These are phyloP conservation scores for Yamadazyma dushanensis DNA, from an alignment of 1,139 yeast genomes.

Conservation along the genomic window DNA sequence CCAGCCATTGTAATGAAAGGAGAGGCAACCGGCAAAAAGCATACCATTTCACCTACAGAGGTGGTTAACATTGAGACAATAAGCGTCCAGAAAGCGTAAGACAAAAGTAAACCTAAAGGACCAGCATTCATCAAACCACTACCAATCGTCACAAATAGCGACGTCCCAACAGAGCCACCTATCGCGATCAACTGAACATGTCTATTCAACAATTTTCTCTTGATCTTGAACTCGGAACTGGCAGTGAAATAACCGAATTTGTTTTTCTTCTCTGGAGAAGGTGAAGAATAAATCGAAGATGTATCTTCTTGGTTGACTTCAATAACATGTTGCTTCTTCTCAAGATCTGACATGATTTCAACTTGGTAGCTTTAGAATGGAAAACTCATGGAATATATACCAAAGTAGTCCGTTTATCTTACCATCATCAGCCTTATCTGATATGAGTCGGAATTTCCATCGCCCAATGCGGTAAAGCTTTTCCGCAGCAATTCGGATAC, in stretches of 20 bases:
- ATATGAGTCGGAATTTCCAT: no score
- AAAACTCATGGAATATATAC: no score
- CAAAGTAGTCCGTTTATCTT: no score
- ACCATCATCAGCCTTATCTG: no score
- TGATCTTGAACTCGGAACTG: conserved; percentile 10
- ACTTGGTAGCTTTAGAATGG: no score
- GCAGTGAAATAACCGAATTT: conserved; percentile 5
- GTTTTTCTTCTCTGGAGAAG: background rate
- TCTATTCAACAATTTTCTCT: conserved; percentile 56
- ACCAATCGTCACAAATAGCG: conserved; percentile 46
- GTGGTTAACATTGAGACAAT: conserved; percentile 62
- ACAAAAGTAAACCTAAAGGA: conserved; percentile 43
- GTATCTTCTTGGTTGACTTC: background rate
- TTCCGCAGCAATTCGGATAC: no score
- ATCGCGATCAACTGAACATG: conserved; percentile 80
- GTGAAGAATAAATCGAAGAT: background rate
- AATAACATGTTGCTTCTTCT: conserved; percentile 1
- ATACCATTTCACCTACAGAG: conserved; percentile 79
- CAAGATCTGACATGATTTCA: conserved; percentile 3
- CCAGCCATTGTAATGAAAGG: conserved; percentile 56
- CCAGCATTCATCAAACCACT: conserved; percentile 46
- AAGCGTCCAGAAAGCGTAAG: conserved; percentile 44
- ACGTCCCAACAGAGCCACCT: conserved; percentile 79
- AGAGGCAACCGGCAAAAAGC: conserved; percentile 70
- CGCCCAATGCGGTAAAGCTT: no score